These are phyloP conservation scores for Epichloe scottii DNA, from an alignment of 2,329 filamentous ascomycete species.

Conservation along the genomic window DNA sequence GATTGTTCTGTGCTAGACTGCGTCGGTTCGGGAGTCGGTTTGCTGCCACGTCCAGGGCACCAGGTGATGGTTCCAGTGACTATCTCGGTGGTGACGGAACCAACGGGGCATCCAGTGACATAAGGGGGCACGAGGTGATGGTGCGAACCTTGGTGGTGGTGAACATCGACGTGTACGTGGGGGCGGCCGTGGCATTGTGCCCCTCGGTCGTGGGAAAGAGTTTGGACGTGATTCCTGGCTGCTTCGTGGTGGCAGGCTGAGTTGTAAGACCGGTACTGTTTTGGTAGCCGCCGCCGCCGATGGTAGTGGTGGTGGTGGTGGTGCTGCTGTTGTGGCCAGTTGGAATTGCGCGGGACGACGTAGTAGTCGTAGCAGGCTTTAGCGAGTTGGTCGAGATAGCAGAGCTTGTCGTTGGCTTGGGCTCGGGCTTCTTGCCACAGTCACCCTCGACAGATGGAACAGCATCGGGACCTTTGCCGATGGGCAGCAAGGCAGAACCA, in stretches of 20 bases:
- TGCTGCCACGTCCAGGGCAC: constrained; percentile 17
- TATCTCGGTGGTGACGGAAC: constrained; percentile 17
- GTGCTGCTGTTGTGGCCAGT: neutral
- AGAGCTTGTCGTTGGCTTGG: constrained; percentile 6
- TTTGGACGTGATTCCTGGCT: constrained; percentile 6
- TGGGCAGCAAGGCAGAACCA: constrained; percentile 23
- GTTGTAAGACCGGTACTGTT: neutral
- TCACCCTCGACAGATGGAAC: constrained; percentile 20
- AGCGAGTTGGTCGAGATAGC: constrained; percentile 7
- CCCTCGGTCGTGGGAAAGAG: constrained; percentile 5
- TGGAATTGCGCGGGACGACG: neutral
- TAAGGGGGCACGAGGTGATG: constrained; percentile 18
- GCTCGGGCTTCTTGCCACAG: constrained; percentile 14
- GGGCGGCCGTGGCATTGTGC: constrained; percentile 10
- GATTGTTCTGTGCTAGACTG: neutral
- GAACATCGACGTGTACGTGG: constrained; percentile 16
- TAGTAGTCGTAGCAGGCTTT: neutral
- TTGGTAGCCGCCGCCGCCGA: neutral
- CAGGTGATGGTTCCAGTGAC: constrained; percentile 22
- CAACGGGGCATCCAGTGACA: constrained; percentile 16
- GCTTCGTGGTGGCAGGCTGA: constrained; percentile 1
- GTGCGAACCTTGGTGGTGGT: constrained; percentile 18
- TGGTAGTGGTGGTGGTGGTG: neutral
- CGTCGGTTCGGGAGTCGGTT: neutral
- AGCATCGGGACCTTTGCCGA: constrained; percentile 26